phyloP scores from a whole-genome alignment of 1,284 basidiomycete species.

The Inonotus hispidus region DNA sequence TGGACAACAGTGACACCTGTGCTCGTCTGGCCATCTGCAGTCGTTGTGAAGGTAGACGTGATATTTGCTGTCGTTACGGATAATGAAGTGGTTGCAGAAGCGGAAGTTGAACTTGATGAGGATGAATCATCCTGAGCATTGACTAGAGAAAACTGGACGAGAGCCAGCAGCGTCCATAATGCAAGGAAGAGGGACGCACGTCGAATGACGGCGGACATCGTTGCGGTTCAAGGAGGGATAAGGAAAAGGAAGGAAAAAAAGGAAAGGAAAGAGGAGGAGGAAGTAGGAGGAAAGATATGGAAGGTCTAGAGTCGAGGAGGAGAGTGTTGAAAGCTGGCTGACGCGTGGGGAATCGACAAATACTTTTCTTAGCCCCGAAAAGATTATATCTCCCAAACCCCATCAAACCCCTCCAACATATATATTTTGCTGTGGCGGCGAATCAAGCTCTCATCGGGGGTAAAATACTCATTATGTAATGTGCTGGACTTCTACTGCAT shows the following conservation, averaged over 20 bases:
- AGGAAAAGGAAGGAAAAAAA: neutral
- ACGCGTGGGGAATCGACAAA: neutral
- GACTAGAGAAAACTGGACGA: constrained; percentile 25
- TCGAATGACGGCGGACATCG: constrained; percentile 16
- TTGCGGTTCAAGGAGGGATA: constrained; percentile 5
- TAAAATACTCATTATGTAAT: no score
- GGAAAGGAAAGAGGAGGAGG: constrained; percentile 24
- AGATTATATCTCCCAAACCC: no score
- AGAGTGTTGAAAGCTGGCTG: constrained; percentile 9
- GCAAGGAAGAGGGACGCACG: constrained; percentile 19
- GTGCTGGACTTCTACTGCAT: no score
- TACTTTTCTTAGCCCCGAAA: neutral
- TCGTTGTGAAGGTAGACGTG: constrained; percentile 41
- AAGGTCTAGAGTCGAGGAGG: constrained; percentile 1
- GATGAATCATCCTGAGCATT: constrained; percentile 21
- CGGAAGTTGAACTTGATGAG: constrained; percentile 25
- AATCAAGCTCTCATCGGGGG: no score
- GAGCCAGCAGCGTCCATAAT: constrained; percentile 16
- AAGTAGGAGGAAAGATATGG: constrained; percentile 19
- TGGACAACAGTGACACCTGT: constrained; percentile 48
- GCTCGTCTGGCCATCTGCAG: constrained; percentile 12
- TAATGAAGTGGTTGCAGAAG: constrained; percentile 22
- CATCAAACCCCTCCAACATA: no score
- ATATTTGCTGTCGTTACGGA: constrained; percentile 41
- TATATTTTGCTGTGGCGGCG: no score